Percentiles rank a stretch among this genome's conserved stretches.
Conservation (phyloP, 176 grass and related monocot species). For the Hordeum vulgare region MorexV3_pseudomolecules_assembly NC_058519.1:494659633-494660132, state of each 20-base stretch:
- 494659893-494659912: slow-evolving; percentile 60
- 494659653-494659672: slow-evolving; percentile 24
- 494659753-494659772: neutral
- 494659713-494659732: neutral
- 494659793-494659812: slow-evolving; percentile 46
- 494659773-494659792: slow-evolving; percentile 51
- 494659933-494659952: slow-evolving; percentile 77
- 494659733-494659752: neutral
- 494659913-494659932: slow-evolving; percentile 72
- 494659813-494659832: neutral
- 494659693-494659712: neutral
- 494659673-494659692: slow-evolving; percentile 12
- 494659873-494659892: slow-evolving; percentile 57
- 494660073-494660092: neutral
- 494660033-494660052: neutral
- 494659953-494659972: neutral
- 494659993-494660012: slow-evolving; percentile 15
- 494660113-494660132: neutral
- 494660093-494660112: neutral
- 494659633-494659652: slow-evolving; percentile 25
- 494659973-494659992: neutral
- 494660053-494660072: neutral
- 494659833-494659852: neutral
- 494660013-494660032: neutral
- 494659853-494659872: neutral